Conservation (phyloP, 352 stramenopile genomes). For the Pythium aristosporum region DNA sequence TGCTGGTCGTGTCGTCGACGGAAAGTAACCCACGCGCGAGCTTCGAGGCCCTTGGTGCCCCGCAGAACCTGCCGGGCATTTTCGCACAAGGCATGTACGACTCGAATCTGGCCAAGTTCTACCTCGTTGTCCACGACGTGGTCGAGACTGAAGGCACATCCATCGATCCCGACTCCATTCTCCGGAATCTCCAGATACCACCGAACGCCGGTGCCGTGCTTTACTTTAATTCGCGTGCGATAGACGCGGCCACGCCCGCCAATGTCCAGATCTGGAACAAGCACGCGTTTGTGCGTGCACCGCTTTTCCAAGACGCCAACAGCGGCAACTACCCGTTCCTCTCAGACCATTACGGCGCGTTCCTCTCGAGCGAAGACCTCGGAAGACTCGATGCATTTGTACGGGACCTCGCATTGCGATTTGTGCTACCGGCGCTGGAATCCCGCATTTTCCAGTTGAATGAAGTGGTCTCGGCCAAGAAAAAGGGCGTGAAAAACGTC, state of each 20-base stretch:
- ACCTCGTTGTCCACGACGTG: constrained; percentile 87
- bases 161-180: constrained; percentile 77
- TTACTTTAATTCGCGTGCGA: constrained; percentile 62
- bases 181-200: constrained; percentile 65
- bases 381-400: constrained; percentile 65
- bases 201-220: constrained; percentile 50
- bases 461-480: constrained; percentile 85
- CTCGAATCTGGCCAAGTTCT: constrained; percentile 79
- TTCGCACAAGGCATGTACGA: constrained; percentile 84
- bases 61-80: constrained; percentile 46
- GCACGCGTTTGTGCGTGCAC: constrained; percentile 65
- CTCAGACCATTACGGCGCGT: constrained; percentile 32
- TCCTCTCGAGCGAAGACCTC: constrained; percentile 75
- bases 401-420: constrained; percentile 69
- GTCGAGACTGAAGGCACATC: constrained; percentile 72
- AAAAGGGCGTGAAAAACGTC: constrained; percentile 92
- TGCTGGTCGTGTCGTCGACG: constrained; percentile 81
- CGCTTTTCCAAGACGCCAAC: constrained; percentile 41
- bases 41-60: constrained; percentile 62
- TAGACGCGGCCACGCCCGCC: constrained; percentile 30
- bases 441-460: constrained; percentile 85
- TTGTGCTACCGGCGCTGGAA: constrained; percentile 82
- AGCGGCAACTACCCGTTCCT: constrained; percentile 34
- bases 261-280: constrained; percentile 42
- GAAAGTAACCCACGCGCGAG: constrained; percentile 74